Conservation (phyloP, 1,284 basidiomycete genomes). For the Ustilago trichophora region DNA sequence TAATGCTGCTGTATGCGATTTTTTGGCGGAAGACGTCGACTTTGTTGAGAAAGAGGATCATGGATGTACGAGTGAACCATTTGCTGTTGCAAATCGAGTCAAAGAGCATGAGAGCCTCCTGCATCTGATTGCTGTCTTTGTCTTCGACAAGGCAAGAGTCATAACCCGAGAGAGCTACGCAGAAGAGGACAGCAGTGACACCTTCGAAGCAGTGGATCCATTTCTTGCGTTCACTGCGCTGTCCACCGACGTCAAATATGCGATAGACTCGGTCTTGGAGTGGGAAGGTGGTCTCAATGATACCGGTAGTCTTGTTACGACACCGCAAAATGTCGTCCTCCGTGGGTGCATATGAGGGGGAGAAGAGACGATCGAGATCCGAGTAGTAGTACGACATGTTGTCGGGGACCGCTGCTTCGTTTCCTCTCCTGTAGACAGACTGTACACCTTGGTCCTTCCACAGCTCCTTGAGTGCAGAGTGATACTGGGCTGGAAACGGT, state of each 20-base stretch:
- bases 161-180: slow-evolving; percentile 86
- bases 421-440: slow-evolving; percentile 77
- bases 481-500: slow-evolving; percentile 76
- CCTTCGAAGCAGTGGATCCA: slow-evolving; percentile 69
- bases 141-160: slow-evolving; percentile 94
- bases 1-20: slow-evolving; percentile 81
- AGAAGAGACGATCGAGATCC: slow-evolving; percentile 81
- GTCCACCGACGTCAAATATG: slow-evolving; percentile 91
- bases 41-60: slow-evolving; percentile 76
- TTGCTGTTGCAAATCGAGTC: slow-evolving; percentile 95
- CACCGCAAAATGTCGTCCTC: slow-evolving; percentile 82
- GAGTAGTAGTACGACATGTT: slow-evolving; percentile 77
- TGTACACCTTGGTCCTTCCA: slow-evolving; percentile 84
- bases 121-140: slow-evolving; percentile 92
- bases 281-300: slow-evolving; percentile 88
- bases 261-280: slow-evolving; percentile 60
- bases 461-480: slow-evolving; percentile 75
- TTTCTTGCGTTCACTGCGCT: slow-evolving; percentile 86
- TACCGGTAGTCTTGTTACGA: slow-evolving; percentile 87
- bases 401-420: slow-evolving; percentile 87
- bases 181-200: slow-evolving; percentile 81
- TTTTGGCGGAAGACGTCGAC: slow-evolving; percentile 84
- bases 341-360: slow-evolving; percentile 75
- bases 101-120: slow-evolving; percentile 93
- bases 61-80: slow-evolving; percentile 90